Evolutionary conservation across 2,329 filamentous ascomycete genomes (phyloP).

Genomic region (Seiridium cupressi): DNA sequence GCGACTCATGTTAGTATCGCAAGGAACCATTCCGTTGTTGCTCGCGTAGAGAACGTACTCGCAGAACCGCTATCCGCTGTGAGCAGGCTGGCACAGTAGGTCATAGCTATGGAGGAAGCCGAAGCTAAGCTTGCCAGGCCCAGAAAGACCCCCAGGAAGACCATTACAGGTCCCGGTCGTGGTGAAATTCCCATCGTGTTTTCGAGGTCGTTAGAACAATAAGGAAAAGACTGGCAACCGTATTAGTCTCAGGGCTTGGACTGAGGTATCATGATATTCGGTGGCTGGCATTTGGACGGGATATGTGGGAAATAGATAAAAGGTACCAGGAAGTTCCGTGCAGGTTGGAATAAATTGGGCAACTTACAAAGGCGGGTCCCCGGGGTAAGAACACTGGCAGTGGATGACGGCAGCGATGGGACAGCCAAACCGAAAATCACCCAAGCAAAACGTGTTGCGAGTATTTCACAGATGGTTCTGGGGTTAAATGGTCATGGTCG

Average conservation of each 20-base stretch:
- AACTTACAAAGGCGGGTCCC: not conserved
- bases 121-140: slow-evolving; percentile 16
- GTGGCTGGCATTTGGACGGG: not conserved
- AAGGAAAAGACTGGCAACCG: not conserved
- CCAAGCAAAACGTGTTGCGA: not conserved
- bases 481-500: not conserved
- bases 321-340: not conserved
- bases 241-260: too few relatives aligned
- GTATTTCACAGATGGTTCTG: not conserved
- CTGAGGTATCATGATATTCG: not conserved
- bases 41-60: slow-evolving; percentile 34
- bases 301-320: not conserved
- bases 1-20: not conserved
- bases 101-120: slow-evolving; percentile 29
- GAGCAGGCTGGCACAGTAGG: slow-evolving; percentile 46
- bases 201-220: too few relatives aligned
- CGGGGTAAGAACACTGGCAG: not conserved
- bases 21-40: slow-evolving; percentile 10
- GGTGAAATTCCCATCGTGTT: slow-evolving; percentile 19
- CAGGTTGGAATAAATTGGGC: not conserved
- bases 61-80: slow-evolving; percentile 34
- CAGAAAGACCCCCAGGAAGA: slow-evolving; percentile 16
- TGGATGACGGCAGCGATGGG: not conserved
- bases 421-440: not conserved
- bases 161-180: slow-evolving; percentile 17